Percentiles rank a stretch among this genome's conserved stretches.
phyloP scores from a whole-genome alignment of 2,329 filamentous ascomycete species.

The Chaetomiaceae sp. region DNA sequence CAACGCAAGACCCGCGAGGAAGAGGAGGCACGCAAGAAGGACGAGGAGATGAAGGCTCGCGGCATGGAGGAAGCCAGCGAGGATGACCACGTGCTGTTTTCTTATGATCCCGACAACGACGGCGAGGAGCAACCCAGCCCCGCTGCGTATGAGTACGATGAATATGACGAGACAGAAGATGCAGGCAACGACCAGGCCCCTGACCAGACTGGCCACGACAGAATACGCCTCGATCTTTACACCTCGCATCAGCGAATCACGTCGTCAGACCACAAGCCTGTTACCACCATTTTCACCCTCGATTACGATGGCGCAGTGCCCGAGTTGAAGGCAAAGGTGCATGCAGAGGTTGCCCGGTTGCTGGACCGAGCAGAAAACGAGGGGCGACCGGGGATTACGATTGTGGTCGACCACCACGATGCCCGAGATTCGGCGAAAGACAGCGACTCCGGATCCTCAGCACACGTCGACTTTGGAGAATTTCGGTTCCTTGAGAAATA shows the following conservation, averaged over 20 bases:
- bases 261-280: conserved; percentile 93
- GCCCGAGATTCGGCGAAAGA: conserved; percentile 32
- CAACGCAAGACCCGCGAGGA: conserved; percentile 60
- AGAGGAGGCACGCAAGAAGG: conserved; percentile 62
- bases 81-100: conserved; percentile 80
- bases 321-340: conserved; percentile 74
- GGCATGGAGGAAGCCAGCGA: conserved; percentile 69
- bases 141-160: conserved; percentile 55
- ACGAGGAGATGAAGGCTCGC: conserved; percentile 78
- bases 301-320: conserved; percentile 84
- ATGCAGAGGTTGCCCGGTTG: conserved; percentile 81
- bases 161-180: conserved; percentile 53
- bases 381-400: conserved; percentile 71
- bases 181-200: conserved; percentile 45
- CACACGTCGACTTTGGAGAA: conserved; percentile 67
- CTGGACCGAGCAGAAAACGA: conserved; percentile 92
- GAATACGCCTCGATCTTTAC: conserved; percentile 61
- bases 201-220: conserved; percentile 55
- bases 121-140: conserved; percentile 39
- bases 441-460: conserved; percentile 37
- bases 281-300: conserved; percentile 76
- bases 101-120: conserved; percentile 82
- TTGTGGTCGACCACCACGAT: conserved; percentile 67
- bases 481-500: conserved; percentile 65
- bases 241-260: conserved; percentile 82